These are phyloP conservation scores for Mortierella sp. DNA, from an alignment of 371 early-diverging fungal genomes.

Conservation along the genomic window DNA sequence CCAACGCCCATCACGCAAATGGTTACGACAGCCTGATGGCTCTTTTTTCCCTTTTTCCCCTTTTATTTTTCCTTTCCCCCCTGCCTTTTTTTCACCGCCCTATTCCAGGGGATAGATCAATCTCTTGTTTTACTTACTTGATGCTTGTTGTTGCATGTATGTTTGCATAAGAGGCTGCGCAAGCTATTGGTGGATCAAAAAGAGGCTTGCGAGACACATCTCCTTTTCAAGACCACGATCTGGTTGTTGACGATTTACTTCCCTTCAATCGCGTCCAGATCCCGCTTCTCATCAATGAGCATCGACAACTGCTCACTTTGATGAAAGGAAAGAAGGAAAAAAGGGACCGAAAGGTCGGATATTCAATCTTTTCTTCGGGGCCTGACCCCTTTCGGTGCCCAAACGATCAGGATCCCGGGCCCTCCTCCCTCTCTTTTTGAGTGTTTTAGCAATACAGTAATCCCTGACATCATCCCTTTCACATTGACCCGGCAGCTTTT, in stretches of 20 bases:
- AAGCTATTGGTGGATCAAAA: no score
- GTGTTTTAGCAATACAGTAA: not conserved
- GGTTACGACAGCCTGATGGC: constrained; percentile 3
- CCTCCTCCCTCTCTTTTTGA: not conserved
- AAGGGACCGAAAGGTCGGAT: constrained; percentile 5
- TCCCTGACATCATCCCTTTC: constrained; percentile 6
- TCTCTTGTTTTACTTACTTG: no score
- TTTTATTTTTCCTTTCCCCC: not conserved
- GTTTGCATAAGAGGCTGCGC: no score
- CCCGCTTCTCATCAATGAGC: not conserved
- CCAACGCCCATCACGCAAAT: constrained; percentile 4
- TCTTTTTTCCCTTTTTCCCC: not conserved
- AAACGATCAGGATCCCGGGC: not conserved
- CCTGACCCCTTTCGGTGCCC: not conserved
- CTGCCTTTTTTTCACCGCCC: not conserved
- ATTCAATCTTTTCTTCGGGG: constrained; percentile 1
- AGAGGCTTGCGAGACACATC: no score
- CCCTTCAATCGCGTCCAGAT: not conserved
- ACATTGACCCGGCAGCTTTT: not conserved
- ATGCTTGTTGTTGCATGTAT: no score
- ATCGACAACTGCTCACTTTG: no score
- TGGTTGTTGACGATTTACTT: no score
- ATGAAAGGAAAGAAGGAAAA: not conserved
- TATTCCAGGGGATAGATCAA: no score
- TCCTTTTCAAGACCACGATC: no score